Base-by-base conservation (phyloP, 78 protist genomes). In the Isochrysis galbana region DNA sequence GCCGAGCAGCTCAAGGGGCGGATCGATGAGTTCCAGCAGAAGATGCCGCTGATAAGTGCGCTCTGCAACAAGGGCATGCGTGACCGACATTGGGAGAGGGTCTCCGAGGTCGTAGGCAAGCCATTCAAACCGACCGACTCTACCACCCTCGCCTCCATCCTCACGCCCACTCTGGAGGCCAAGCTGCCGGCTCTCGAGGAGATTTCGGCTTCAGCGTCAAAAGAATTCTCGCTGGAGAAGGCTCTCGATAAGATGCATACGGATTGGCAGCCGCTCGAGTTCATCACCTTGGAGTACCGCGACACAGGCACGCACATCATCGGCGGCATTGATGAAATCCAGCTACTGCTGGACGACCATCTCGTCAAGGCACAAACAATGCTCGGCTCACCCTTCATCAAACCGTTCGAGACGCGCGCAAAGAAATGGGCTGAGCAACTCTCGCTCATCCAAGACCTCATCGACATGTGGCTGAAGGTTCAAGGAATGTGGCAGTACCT, bases 301-400 rank as follows among this genome's bases (percentile, higher is more conserved):
- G 93, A 91, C 93, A 94, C 96, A 34, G 95, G 94, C 61, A 94
- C 95, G 1, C 48, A 5, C 54, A 91, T 96, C 22, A 67, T 97
- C 36, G 3, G 92, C 21, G 95, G 92, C 34, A 48, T 69, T 10
- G 98, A 97, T 23, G 96, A 96, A 26, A 74, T 97, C 72, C 90
- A 91, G 82, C 21, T 38, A 51, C 87, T 93, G 51, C 92, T 97
- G 39, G 98, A 97, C 54, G 98, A 97, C 74, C 96, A 97, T n/a
- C 92, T 95, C 41, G 96, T 95, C 54, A 90, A 91, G 94, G 86
- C 96, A 34, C 96, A 95, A 70, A 91, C 96, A 38, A 95, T 95
- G 96, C 93, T 44, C 25, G 95, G 96, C 5, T 93, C 95, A 11
- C 96, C 97, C 38, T 90, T 69, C 55, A 82, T 94, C 87, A 51